A percentile compares a stretch with the other conserved stretches of the same genome.
Conservation (phyloP, 208 protist species). For the Trichomonas tenax region DNA sequence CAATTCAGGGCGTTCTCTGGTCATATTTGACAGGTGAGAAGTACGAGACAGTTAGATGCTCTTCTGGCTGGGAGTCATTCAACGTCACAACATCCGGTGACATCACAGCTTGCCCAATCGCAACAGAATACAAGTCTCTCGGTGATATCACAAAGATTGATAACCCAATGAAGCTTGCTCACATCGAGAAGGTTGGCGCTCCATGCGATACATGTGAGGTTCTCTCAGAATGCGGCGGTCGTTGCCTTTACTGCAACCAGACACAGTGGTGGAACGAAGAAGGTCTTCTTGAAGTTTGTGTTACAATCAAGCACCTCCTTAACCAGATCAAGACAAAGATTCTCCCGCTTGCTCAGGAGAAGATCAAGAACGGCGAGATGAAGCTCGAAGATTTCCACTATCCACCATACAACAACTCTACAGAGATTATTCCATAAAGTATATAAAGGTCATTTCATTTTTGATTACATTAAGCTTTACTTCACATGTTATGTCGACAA, state of each 20-base stretch:
- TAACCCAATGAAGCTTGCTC: not conserved
- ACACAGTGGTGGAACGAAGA: not conserved
- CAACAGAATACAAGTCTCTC: not conserved
- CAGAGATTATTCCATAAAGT: slow-evolving; percentile 19
- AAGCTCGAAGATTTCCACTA: not conserved
- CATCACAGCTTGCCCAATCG: not conserved
- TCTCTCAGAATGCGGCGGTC: not conserved
- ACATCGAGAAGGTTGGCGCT: not conserved
- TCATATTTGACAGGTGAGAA: not conserved
- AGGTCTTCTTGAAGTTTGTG: not conserved
- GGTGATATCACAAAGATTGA: not conserved
- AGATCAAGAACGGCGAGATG: not conserved
- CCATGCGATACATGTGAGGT: not conserved
- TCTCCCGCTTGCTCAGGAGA: not conserved
- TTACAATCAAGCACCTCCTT: not conserved
- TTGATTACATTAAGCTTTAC: too few relatives aligned
- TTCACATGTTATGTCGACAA: too few relatives aligned
- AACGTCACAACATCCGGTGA: not conserved
- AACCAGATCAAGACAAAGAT: not conserved
- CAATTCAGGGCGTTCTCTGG: not conserved
- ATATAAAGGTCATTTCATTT: not conserved
- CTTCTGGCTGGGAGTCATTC: not conserved
- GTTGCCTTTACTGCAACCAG: not conserved
- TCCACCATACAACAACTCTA: not conserved
- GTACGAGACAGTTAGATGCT: not conserved